Evolutionary conservation across 805 yeast species (phyloP), one percentile per base, ranked within the genome.

Genomic region (Candida sonorensis): DNA sequence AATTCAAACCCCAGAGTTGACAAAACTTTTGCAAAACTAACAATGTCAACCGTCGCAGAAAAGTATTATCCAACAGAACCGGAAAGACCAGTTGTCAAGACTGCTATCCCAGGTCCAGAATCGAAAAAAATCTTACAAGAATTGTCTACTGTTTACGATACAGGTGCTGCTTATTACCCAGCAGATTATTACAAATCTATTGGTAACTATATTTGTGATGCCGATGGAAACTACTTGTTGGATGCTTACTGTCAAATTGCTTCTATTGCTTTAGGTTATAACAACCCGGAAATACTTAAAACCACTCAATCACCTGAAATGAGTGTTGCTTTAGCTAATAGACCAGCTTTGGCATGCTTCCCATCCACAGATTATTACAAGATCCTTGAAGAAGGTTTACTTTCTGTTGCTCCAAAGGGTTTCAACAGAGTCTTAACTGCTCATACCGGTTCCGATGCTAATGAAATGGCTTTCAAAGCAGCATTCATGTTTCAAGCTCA

Each of bases 171-270:
- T 9, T 76, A 76, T 52, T 76, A 76, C 48, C 64, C 76, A 29
- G 76, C 77, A 23, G 84, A 78, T 54, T 78, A 77, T 52, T 66
- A 67, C 42, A 74, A 75, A 40, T 77, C 83, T 2, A 34, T 51
- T 9, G 85, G 85, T 49, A 78, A 78, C 59, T 78, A 77, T 59
- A 66, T 78, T 33, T 70, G 62, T 30, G 84, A 78, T 53, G 79
- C 68, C 11, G 84, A 78, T 50, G 82, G 81, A 7, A 78, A 78
- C 55, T 48, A 57, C 3, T 67, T 57, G 44, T 63, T 78, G 46
- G 85, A 78, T 55, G 70, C 77, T 11, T 78, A 77, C 44, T 81
- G 82, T n/a, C 85, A 77, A 53, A 77, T 77, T 44, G 74, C 85
- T 4, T 77, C 83, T 2, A 76, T 77, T 44, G 81, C 83, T 3